phyloP scores from a whole-genome alignment of 306 rosid species.

The Vigna mungo region DNA sequence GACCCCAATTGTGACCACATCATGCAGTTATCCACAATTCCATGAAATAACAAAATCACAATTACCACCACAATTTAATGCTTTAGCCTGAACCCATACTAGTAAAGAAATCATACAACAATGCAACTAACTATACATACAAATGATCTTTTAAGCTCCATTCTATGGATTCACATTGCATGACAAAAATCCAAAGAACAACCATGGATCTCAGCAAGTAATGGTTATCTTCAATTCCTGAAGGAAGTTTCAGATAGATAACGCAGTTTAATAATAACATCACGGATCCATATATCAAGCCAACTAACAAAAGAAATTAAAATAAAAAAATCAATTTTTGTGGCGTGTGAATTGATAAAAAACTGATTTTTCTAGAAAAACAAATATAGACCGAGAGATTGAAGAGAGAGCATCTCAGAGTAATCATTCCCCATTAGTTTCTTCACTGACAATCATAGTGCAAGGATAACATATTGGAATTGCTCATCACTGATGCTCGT shows the following conservation, averaged over 20 bases:
- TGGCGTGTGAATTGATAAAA: too few relatives aligned
- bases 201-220: slow-evolving; percentile 45
- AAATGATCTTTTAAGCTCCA: neutral
- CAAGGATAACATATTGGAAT: slow-evolving; percentile 62
- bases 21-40: neutral
- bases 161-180: neutral
- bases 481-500: slow-evolving; percentile 53
- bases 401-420: slow-evolving; percentile 64
- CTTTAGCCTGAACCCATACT: neutral
- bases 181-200: neutral
- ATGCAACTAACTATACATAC: neutral
- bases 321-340: neutral
- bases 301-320: neutral
- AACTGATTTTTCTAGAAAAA: neutral
- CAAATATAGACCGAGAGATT: neutral
- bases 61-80: neutral
- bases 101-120: neutral
- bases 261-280: slow-evolving; percentile 64
- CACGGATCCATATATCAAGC: slow-evolving; percentile 51
- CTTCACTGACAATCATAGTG: slow-evolving; percentile 82
- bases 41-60: neutral
- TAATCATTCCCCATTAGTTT: slow-evolving; percentile 62
- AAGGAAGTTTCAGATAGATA: slow-evolving; percentile 58
- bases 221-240: slow-evolving; percentile 48
- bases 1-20: neutral